Evolutionary conservation across 2,329 filamentous ascomycete genomes (phyloP), one percentile per base, ranked within the genome.

Genomic region (Dactylellina sp.): DNA sequence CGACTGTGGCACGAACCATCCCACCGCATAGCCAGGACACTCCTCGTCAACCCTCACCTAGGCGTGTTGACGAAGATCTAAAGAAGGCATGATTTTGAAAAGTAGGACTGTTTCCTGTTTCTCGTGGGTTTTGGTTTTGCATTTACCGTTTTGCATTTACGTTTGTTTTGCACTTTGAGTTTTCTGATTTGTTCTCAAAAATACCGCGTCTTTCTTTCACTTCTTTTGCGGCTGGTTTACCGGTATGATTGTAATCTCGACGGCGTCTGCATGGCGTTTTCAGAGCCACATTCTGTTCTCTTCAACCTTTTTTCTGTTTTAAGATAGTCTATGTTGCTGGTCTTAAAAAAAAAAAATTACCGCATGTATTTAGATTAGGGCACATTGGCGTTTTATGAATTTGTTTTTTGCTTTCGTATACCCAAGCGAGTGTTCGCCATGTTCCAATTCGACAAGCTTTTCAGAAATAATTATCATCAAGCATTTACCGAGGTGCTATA

Each of bases 1-100:
- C 68, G 5, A 53, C 59, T n/a, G 46, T 37, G 1, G 40, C 46
- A 16, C 24, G 68, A 53, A 61, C 46, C 7, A 56, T 72, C 7
- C 68, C 68, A 32, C 62, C 68, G 5, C 68, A 72, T 25, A 59
- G 53, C 28, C 60, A 53, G 2, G 68, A 65, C n/a, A 35, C 53
- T 11, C 25, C 52, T 35, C 52, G 49, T 12, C 46, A 65, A 20
- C 64, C 55, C 3, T 68, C 63, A 3, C 52, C 68, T 14, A 44
- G 55, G 18, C 68, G 59, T 28, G 53, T 52, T 24, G 68, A 72
- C 55, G 68, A 57, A 12, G 61, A 64, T 20, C n/a, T 64, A 16
- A 64, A 64, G 40, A 32, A 55, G 20, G 11, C 11, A 16, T 64
- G 53, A 18, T 2, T 32, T 37, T 6, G n/a, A 4, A 40, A 32